Base-by-base conservation (phyloP, 306 rosid genomes). In the Acacia crassicarpa region DNA sequence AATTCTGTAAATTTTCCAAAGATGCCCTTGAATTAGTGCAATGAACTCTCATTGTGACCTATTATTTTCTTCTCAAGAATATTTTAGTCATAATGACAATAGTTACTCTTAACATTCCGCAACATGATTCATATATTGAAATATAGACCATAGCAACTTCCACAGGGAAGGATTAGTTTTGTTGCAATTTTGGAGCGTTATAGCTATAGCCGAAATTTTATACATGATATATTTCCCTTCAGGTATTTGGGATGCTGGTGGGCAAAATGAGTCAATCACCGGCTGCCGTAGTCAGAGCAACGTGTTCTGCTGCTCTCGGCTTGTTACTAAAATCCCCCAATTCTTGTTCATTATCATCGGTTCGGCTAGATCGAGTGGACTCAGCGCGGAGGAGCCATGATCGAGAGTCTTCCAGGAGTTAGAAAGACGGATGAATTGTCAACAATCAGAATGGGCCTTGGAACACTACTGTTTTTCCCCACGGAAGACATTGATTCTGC, bases 231-330 rank as follows among this genome's bases (percentile, higher is more conserved):
- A 32, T 84, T 78, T 83, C 84, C 66, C 68, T 80, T 74, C 75
- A 95, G 99, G 94, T 95, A 33, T 93, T 95, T 67, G 95, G 89
- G 69, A 82, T 87, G 81, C 80, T 95, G 82, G 90, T 95, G 83
- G 94, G 98, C 15, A 86, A 89, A 86, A 78, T 93, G 93, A 89
- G 95, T 72, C 92, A 86, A 66, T 95, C 98, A 22, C 82, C 91
- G 9, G 99, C 92, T 85, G 90, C 89, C 62, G 83, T 91, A 35
- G 98, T 93, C 59, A 93, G 99, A 90, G 98, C 98, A 76, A 92
- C 99, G 13, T 84, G 98, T 82, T 89, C 93, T 72, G 84, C 94
- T 8, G 94, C 99, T 43, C 84, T 95, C 72, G 99, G 98, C 75
- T 84, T 93, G 94, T 83, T 95, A 63, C 83, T 93, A 65, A 95